A percentile compares a stretch with the other conserved stretches of the same genome.
Conservation (phyloP, 2,329 filamentous ascomycete species). For the Penicillium janthinellum region DNA sequence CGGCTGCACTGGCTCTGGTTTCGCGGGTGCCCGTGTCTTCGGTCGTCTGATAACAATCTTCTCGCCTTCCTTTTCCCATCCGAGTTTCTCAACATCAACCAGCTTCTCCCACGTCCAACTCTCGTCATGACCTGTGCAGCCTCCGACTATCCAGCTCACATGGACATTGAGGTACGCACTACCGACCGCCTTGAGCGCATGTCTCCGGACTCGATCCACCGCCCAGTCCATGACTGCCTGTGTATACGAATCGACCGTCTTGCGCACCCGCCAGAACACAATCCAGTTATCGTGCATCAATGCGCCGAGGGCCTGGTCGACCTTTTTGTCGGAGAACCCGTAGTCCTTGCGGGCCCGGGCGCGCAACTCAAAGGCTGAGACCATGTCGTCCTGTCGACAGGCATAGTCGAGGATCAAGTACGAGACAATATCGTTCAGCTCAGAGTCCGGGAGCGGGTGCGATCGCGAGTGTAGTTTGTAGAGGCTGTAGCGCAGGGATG, state of each 20-base stretch:
- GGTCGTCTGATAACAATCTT: slow-evolving; percentile 74
- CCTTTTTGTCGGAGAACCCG: slow-evolving; percentile 64
- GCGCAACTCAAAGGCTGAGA: slow-evolving; percentile 70
- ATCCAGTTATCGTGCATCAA: slow-evolving; percentile 83
- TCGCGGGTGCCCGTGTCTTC: slow-evolving; percentile 30
- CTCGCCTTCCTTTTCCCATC: slow-evolving; percentile 76
- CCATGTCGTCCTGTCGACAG: slow-evolving; percentile 75
- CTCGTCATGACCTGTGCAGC: slow-evolving; percentile 44
- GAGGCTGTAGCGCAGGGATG: slow-evolving; percentile 79
- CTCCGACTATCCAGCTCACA: slow-evolving; percentile 68
- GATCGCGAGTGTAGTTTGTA: slow-evolving; percentile 65
- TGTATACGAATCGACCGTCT: slow-evolving; percentile 76
- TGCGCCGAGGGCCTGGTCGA: slow-evolving; percentile 69
- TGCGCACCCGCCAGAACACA: slow-evolving; percentile 70
- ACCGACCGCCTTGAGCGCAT: slow-evolving; percentile 84
- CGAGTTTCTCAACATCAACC: slow-evolving; percentile 68
- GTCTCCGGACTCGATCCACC: slow-evolving; percentile 70
- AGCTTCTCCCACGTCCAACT: slow-evolving; percentile 70
- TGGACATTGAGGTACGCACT: slow-evolving; percentile 76
- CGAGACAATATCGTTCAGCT: slow-evolving; percentile 75
- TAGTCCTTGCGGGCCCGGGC: slow-evolving; percentile 53
- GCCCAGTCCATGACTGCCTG: slow-evolving; percentile 79
- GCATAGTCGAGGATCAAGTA: slow-evolving; percentile 87
- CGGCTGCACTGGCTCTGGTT: slow-evolving; percentile 22
- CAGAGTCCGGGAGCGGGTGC: slow-evolving; percentile 68